Evolutionary conservation across 208 protist genomes (phyloP), one percentile per base, ranked within the genome.

Genomic region (Trypanosoma theileri): DNA sequence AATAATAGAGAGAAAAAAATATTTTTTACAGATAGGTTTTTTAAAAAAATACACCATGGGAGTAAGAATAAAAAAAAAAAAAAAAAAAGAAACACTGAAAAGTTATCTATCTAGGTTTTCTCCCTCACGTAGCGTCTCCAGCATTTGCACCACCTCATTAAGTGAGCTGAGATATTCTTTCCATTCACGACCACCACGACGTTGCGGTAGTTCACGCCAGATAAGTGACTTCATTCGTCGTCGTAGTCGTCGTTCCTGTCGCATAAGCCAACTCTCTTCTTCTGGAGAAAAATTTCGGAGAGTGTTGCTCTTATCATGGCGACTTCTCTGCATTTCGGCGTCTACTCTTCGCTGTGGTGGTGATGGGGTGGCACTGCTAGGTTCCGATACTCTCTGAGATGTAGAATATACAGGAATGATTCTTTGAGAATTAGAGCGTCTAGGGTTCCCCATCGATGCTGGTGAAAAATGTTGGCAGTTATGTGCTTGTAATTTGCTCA

Each of bases 171-270:
- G 17, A 73, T 88, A 89, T 6, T 66, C 60, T 21, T 74, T 71
- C 82, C 77, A 92, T 56, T 81, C 59, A 8, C 62, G 58, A 14
- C 54, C 70, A 12, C 73, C 78, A 0, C 79, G 80, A 55, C 73
- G 62, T 58, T 79, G 61, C 3, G 83, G 83, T 26, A 86, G 63
- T 14, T 85, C 77, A 50, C 65, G 69, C 75, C 79, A 82, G 8
- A 89, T 72, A 11, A 92, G 73, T 67, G 71, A 65, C 75, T 89
- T 85, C 66, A 92, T 75, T 22, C 61, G 71, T 48, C 66, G 72
- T 19, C 79, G 81, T 41, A 92, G 64, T 16, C 62, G 71, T 0
- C 78, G 75, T 79, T 86, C 81, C 66, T 85, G 71, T 24, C 59
- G 76, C 4, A 61, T 62, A 40, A 80, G 73, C 40, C 59, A 62